Conservation (phyloP, 2,329 filamentous ascomycete species). For the Thermochaetoides dissita region DNA sequence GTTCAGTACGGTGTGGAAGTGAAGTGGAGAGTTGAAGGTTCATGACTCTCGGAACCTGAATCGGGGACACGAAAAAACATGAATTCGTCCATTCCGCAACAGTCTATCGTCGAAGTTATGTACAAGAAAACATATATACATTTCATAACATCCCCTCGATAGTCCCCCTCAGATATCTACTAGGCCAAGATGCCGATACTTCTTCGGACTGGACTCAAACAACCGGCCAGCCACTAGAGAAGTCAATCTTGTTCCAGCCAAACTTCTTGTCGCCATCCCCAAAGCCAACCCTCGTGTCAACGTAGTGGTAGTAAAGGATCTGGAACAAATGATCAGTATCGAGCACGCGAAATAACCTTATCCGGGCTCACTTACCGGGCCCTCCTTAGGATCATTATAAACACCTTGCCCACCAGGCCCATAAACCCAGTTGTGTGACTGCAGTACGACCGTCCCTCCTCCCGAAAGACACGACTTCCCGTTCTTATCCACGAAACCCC, state of each 20-base stretch:
- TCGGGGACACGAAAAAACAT: too few species aligned
- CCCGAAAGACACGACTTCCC: slow-evolving; percentile 37
- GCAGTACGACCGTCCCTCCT: slow-evolving; percentile 45
- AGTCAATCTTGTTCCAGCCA: slow-evolving; percentile 12
- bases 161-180: too few species aligned
- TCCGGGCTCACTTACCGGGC: slow-evolving; percentile 15
- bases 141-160: too few species aligned
- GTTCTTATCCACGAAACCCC: slow-evolving; percentile 39
- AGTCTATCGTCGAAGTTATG: too few species aligned
- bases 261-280: slow-evolving; percentile 11
- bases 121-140: too few species aligned
- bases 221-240: slow-evolving; percentile 10
- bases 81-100: too few species aligned
- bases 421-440: slow-evolving; percentile 43
- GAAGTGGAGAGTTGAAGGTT: too few species aligned
- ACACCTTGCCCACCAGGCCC: slow-evolving; percentile 51
- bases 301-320: slow-evolving; percentile 50
- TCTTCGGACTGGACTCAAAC: slow-evolving; percentile 1
- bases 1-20: not conserved
- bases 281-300: slow-evolving; percentile 16
- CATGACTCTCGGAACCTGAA: too few species aligned
- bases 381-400: slow-evolving; percentile 32
- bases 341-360: not conserved
- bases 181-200: too few species aligned
- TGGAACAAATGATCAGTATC: slow-evolving; percentile 13